Base-by-base conservation (phyloP, 345 rosid genomes). In the Eucalyptus tenuipes region DNA sequence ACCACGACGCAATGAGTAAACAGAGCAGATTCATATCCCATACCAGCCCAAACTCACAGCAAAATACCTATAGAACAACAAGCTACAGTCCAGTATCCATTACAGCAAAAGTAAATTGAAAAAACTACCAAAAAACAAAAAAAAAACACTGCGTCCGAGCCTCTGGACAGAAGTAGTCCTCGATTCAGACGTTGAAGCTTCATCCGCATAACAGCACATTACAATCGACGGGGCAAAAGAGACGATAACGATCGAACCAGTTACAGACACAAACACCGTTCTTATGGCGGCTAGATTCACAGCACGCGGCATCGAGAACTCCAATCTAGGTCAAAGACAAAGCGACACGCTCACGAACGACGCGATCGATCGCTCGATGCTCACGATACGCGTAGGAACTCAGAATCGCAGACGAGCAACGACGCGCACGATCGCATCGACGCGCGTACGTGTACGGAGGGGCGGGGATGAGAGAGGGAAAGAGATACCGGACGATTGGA, bases 401-500 rank as follows among this genome's bases (percentile, higher is more conserved):
- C 47, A 11, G 27, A 37, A 40, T 75, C 82, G 2, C 47, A 4
- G 49, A 33, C 8, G 33, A 49, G 87, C 13, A 18, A 50, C 55
- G 22, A 31, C 87, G 2, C 42, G 31, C 48, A 13, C 37, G 37
- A 87, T 45, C 31, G n/a, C 33, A 84, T 24, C 44, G 8, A 20
- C 3, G 29, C 25, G 12, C 44, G 57, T 2, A 40, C 75, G 82
- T 20, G 52, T 24, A 29, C 82, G 49, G 61, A 33, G 49, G 47
- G 44, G 6, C 22, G 55, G 16, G 48, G 49, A 42, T 2, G 55
- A 79, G 87, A n/a, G 29, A 52, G 55, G 68, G 92, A 93, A 85
- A 22, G 31, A 59, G 49, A 79, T 91, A 94, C 97, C 88, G n/a
- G 93, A 88, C 44, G 93, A 92, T 89, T 90, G 90, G 49, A 87